phyloP scores from a whole-genome alignment of 2,329 filamentous ascomycete genomes.

The Aspergillus uvarum region DNA sequence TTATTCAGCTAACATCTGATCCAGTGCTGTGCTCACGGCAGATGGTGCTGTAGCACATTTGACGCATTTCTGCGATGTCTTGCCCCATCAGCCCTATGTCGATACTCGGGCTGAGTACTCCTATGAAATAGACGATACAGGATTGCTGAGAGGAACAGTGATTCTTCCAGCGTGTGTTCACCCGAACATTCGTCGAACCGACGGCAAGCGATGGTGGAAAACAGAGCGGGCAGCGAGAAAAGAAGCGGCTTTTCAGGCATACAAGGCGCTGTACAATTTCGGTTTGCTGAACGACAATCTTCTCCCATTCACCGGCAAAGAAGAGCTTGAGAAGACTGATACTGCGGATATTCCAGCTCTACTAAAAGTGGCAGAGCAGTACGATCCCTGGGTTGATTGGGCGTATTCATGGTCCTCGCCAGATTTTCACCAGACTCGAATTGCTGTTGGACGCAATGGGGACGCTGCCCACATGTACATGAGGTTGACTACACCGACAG shows the following conservation, averaged over 20 bases:
- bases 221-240: constrained; percentile 72
- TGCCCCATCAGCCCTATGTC: constrained; percentile 59
- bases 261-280: constrained; percentile 65
- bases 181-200: constrained; percentile 56
- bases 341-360: constrained; percentile 21
- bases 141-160: constrained; percentile 56
- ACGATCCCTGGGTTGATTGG: constrained; percentile 33
- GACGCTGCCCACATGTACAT: constrained; percentile 18
- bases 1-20: background rate
- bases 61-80: constrained; percentile 72
- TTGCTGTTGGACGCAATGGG: constrained; percentile 21
- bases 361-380: constrained; percentile 27
- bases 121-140: constrained; percentile 22
- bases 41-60: constrained; percentile 75
- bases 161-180: constrained; percentile 70
- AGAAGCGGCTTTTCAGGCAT: constrained; percentile 82
- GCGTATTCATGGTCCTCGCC: constrained; percentile 28
- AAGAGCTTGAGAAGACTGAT: constrained; percentile 19
- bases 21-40: constrained; percentile 66
- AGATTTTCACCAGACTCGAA: constrained; percentile 23
- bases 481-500: constrained; percentile 23
- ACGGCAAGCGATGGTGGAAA: constrained; percentile 60
- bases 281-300: constrained; percentile 76
- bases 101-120: constrained; percentile 67
- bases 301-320: constrained; percentile 56